Conservation (phyloP, 2,329 filamentous ascomycete species). For the Graphilbum sp. region DNA sequence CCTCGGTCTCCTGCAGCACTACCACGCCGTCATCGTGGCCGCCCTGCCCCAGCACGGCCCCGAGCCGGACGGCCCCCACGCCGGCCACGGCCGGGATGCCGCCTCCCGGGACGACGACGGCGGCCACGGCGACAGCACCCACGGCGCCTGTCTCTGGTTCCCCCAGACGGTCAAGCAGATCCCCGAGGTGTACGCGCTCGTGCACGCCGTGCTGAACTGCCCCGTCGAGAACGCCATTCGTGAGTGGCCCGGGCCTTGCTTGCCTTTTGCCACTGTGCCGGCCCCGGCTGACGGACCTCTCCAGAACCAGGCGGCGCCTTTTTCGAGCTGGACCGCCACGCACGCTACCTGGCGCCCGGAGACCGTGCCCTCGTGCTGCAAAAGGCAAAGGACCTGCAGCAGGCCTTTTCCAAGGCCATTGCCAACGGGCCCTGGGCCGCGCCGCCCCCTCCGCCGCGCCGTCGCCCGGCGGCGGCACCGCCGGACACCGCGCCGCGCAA, state of each 20-base stretch:
- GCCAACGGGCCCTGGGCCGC: neutral
- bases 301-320: constrained; percentile 1
- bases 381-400: constrained; percentile 1
- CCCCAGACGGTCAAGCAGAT: constrained; percentile 1
- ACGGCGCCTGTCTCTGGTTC: neutral
- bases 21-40: neutral
- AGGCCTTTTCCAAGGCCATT: constrained; percentile 1
- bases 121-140: neutral
- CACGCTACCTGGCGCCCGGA: neutral
- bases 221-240: neutral
- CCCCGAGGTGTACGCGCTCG: constrained; percentile 5
- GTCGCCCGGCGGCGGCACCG: no score
- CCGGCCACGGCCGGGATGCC: neutral
- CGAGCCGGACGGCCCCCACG: no score
- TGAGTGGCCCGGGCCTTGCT: no score
- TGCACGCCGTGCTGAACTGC: constrained; percentile 6
- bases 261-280: no score
- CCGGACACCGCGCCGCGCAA: neutral
- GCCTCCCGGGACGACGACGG: neutral
- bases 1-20: neutral
- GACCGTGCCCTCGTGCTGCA: neutral
- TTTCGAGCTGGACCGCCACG: neutral
- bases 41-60: neutral
- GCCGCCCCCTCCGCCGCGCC: neutral
- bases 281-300: no score